Conservation (phyloP, 305 asterid genomes). For the Fraxinus paxiana region DNA sequence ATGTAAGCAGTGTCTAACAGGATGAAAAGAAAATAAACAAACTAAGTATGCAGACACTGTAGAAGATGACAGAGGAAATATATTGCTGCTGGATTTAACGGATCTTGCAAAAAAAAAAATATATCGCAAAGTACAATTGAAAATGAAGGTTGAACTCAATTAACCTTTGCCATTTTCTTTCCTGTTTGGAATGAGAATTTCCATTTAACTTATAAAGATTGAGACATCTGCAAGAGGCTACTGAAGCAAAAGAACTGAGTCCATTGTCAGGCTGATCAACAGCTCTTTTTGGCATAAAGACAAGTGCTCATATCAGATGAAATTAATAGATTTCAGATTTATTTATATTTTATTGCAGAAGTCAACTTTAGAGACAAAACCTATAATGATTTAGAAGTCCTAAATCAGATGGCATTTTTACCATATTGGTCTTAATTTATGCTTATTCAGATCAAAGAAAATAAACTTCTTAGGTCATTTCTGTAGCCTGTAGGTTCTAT, state of each 20-base stretch:
- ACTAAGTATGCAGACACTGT: not conserved
- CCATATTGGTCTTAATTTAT: too few relatives aligned
- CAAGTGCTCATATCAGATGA: not conserved
- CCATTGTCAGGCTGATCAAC: not conserved
- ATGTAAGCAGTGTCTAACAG: conserved; percentile 9
- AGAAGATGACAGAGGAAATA: not conserved
- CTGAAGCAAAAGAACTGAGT: not conserved
- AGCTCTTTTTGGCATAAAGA: not conserved
- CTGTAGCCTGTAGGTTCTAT: too few relatives aligned
- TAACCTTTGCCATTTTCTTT: not conserved
- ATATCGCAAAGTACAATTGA: not conserved
- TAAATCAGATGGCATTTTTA: not conserved
- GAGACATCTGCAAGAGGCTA: not conserved
- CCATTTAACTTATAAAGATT: not conserved
- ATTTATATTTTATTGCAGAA: not conserved
- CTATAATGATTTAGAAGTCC: not conserved
- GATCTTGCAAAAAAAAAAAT: not conserved
- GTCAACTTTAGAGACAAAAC: not conserved
- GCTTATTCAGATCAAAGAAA: too few relatives aligned
- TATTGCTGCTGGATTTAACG: not conserved
- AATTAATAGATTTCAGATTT: not conserved
- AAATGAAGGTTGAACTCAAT: not conserved
- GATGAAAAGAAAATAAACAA: not conserved
- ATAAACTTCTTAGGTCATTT: too few relatives aligned
- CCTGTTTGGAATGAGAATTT: not conserved